Evolutionary conservation across 2,329 filamentous ascomycete genomes (phyloP), one percentile per base, ranked within the genome.

Genomic region (Xylaria sp.): DNA sequence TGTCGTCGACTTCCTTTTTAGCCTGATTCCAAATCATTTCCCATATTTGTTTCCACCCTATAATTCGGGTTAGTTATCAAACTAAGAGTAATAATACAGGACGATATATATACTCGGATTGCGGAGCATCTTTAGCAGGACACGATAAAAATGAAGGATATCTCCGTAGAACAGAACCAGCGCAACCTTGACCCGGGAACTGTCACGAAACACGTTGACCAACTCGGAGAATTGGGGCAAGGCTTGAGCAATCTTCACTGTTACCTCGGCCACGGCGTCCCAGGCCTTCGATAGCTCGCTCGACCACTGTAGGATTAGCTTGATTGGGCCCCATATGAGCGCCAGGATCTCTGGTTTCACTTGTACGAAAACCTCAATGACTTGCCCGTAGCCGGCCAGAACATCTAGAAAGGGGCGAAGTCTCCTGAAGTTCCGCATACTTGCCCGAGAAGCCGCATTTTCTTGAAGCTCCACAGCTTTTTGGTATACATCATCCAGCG

Each of bases 291-390:
- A 23, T 15, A 8, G n/a, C 13, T 65, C 28, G 4, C 6, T 25
- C 3, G 63, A 48, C 52, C 63, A 59, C 23, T 25, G 7, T 15
- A 65, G 34, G 20, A 65, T 25, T 2, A 59, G 15, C 23, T 31
- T 41, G n/a, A 65, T 65, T 2, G 63, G 63, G 23, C 63, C 63
- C 63, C 63, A 65, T 39, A 65, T 58, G 18, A 65, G 44, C 12
- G 63, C 54, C 41, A 65, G n/a, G 41, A 59, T 41, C 1, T 52
- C 55, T 10, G 63, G 46, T 28, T 65, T 52, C n/a, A 31, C 39
- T 25, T 37, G 31, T n/a, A 65, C 54, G 44, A 58, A 59, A 12
- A 31, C 41, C 3, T 65, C 63, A 13, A 65, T 41, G 25, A 25
- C 39, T 7, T 34, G 3, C 51, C 31, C 31, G 31, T 34, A 34